Conservation (phyloP, 108 stramenopile genomes). For the Fragilariopsis cylindrus region DNA sequence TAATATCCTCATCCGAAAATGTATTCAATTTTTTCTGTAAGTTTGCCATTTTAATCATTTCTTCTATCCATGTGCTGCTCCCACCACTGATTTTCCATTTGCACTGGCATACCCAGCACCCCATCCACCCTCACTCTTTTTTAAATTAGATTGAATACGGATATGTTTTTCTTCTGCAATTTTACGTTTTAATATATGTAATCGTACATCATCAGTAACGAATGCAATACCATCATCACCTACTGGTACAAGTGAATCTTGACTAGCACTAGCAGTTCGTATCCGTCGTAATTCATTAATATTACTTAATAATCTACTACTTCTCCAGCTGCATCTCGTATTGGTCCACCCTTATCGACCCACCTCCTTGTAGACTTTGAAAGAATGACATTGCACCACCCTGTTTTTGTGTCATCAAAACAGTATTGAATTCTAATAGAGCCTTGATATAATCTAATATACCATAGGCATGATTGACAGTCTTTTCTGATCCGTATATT, state of each 20-base stretch:
- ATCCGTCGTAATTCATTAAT: constrained; percentile 37
- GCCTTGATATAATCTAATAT: constrained; percentile 34
- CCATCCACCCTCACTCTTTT: constrained; percentile 58
- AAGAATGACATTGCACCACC: constrained; percentile 32
- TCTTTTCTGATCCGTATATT: constrained; percentile 56
- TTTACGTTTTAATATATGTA: constrained; percentile 37
- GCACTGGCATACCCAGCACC: constrained; percentile 50
- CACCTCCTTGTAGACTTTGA: constrained; percentile 55
- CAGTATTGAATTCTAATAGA: constrained; percentile 55
- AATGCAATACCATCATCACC: constrained; percentile 50
- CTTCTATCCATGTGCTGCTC: constrained; percentile 71
- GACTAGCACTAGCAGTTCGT: constrained; percentile 49
- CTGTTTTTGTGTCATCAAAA: constrained; percentile 45
- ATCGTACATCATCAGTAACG: constrained; percentile 56
- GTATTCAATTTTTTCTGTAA: constrained; percentile 19
- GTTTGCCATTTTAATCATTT: constrained; percentile 62
- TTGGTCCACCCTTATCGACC: constrained; percentile 62
- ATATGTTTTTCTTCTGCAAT: constrained; percentile 44
- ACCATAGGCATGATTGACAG: constrained; percentile 41
- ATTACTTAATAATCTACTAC: constrained; percentile 39
- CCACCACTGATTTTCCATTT: constrained; percentile 55
- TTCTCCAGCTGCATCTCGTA: constrained; percentile 48
- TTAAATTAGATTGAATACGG: constrained; percentile 48
- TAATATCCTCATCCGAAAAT: constrained; percentile 31
- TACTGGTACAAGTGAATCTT: constrained; percentile 59